Base-by-base conservation (phyloP, 768 basidiomycete species). In the Leccinum obscurum region DNA sequence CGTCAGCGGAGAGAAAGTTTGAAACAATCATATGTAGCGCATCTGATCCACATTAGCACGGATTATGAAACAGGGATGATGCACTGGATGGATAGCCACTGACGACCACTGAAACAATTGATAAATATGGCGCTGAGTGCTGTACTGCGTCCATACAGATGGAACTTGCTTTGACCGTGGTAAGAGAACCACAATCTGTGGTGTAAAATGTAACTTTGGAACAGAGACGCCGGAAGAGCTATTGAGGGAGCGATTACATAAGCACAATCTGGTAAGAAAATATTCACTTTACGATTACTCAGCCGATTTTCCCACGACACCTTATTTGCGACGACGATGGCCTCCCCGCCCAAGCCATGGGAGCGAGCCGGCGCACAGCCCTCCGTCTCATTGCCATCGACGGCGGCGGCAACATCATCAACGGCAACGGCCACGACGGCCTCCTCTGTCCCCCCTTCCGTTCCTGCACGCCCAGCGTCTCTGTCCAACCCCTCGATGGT, bases 261-360 rank as follows among this genome's bases (percentile, higher is more conserved):
- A 26, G 24, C 24, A 26, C 24, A 26, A 26, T 26, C 24, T 26
- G 24, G 24, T 26, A 26, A 26, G 24, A 26, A 26, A 26, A 26
- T 26, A 26, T 26, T 26, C 24, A 26, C 24, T 26, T 26, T 26
- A 26, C 24, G 24, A 26, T 26, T 26, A 26, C 24, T 26, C 48
- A 49, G 48, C 11, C 4, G 3, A 52, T 6, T 57, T 69, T 71
- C 64, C 37, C 70, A 70, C 70, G 62, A 24, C 41, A 26, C 57
- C 50, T 49, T 4, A n/a, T 54, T 44, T 37, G 17, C 22, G 22
- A 67, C 74, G 8, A 65, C 72, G 46, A 92, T 93, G 91, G 85
- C 82, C 39, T 91, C 92, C 22, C 92, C 92, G 52, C 92, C 92
- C 71, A 94, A 93, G 72, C 93, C 92, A 65, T 95, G 92, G 93